Evolutionary conservation across 495 filamentous ascomycete species (phyloP), one percentile per base, ranked within the genome.

Genomic region (Neurospora tetraspora): DNA sequence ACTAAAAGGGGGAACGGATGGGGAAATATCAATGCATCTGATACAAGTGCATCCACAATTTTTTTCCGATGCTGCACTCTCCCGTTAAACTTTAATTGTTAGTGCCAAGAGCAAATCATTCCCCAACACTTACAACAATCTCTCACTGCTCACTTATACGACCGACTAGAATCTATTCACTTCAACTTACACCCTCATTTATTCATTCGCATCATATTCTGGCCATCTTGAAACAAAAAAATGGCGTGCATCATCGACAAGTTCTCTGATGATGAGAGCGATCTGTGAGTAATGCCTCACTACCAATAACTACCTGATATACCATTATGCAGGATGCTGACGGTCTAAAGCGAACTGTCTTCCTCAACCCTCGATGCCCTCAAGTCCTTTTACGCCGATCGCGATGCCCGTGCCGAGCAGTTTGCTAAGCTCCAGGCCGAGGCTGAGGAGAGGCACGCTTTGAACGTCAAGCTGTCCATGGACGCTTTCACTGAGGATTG

Each of bases 401-500:
- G 88, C 68, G 90, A 92, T 73, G 84, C 82, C 5, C 85, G 85
- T 37, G 81, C 86, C 69, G 84, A 88, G 72, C 85, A 88, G 69
- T 92, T 94, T 73, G 88, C 91, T 75, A 90, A 89, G 74, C 80
- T 79, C 43, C 84, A 80, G 84, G 85, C 73, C 45, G 84, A 80
- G 40, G 84, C 81, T n/a, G 87, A 84, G 78, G 81, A 82, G 74
- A 81, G 76, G 71, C 82, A 81, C 73, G 76, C 70, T 7, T 71
- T 31, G 39, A 39, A 23, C 16, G 68, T 36, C 77, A 77, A 81
- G 45, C 73, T 92, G 39, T 89, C 86, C 7, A 95, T 95, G 86
- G 89, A 91, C 4, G 82, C 86, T 16, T 95, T 95, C 79, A 81
- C 83, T 1, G 92, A 95, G 82, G 90, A 94, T 78, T 95, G 92